Evolutionary conservation across 495 filamentous ascomycete species (phyloP).

Genomic region (Astrocystis sublimbata): DNA sequence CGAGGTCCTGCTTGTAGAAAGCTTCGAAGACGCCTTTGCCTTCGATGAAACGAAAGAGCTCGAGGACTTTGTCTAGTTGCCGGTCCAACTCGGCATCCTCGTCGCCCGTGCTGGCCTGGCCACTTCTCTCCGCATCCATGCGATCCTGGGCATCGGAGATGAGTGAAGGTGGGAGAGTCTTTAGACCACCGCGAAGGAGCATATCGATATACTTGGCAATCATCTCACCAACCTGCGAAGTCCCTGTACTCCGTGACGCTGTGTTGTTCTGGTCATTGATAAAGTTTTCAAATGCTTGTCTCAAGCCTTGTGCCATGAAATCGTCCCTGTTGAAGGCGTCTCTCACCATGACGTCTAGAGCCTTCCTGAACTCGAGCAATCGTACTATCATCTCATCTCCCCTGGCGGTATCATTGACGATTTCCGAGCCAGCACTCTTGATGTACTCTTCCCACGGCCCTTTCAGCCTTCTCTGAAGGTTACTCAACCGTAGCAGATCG

Average conservation of each 20-base stretch:
- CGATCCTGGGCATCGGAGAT: slow-evolving; percentile 52
- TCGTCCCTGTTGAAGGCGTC: slow-evolving; percentile 74
- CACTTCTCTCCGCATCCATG: slow-evolving; percentile 57
- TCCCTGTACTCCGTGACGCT: slow-evolving; percentile 71
- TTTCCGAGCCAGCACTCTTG: slow-evolving; percentile 66
- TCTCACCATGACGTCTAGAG: slow-evolving; percentile 71
- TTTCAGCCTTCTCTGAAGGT: slow-evolving; percentile 65
- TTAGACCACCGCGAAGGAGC: slow-evolving; percentile 82
- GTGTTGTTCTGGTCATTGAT: slow-evolving; percentile 82
- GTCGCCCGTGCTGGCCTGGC: slow-evolving; percentile 60
- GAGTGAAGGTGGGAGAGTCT: slow-evolving; percentile 66
- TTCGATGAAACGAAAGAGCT: slow-evolving; percentile 94
- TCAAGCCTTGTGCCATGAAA: slow-evolving; percentile 69
- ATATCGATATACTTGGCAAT: slow-evolving; percentile 96
- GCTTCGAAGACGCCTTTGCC: slow-evolving; percentile 98
- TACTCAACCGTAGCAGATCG: slow-evolving; percentile 64
- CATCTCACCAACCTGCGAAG: slow-evolving; percentile 96
- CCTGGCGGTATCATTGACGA: slow-evolving; percentile 76
- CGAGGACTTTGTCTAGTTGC: slow-evolving; percentile 86
- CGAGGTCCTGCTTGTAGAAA: slow-evolving; percentile 97
- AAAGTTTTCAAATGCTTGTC: slow-evolving; percentile 83
- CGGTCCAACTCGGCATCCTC: slow-evolving; percentile 87
- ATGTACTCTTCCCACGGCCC: slow-evolving; percentile 78
- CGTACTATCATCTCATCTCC: slow-evolving; percentile 85
- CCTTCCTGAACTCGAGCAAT: slow-evolving; percentile 77